A percentile compares a stretch with the other conserved stretches of the same genome.
Evolutionary conservation across 164 flowering plant genomes (phyloP).

Genomic region (Vitis rupestris): DNA sequence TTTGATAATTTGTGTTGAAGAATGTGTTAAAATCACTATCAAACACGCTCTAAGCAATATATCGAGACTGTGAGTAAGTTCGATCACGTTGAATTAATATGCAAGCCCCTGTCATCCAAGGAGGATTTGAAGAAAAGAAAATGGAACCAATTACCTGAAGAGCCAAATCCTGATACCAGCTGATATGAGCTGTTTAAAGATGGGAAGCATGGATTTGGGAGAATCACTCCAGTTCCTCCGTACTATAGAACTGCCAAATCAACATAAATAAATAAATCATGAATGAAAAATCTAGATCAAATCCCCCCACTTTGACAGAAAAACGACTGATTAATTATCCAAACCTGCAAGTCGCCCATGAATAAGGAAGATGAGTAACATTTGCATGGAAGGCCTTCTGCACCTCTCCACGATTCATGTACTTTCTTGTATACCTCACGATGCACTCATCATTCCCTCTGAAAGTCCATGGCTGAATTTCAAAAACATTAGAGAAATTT

Average conservation of each 20-base stretch:
- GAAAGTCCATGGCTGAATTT: constrained; percentile 26
- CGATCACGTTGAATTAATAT: too few relatives aligned
- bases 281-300: background rate
- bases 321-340: too few relatives aligned
- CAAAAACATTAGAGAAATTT: background rate
- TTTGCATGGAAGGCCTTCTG: constrained; percentile 39
- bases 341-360: constrained; percentile 38
- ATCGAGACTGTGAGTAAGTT: too few relatives aligned
- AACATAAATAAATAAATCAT: background rate
- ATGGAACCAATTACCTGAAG: constrained; percentile 23
- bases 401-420: constrained; percentile 27
- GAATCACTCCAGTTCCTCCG: constrained; percentile 30
- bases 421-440: constrained; percentile 17
- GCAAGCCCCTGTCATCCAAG: too few relatives aligned
- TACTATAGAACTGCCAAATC: constrained; percentile 18
- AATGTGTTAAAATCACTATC: too few relatives aligned
- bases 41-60: too few relatives aligned
- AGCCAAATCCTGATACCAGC: constrained; percentile 41
- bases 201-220: constrained; percentile 36
- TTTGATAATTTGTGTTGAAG: too few relatives aligned
- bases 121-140: background rate
- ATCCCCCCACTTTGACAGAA: too few relatives aligned
- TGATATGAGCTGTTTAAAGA: constrained; percentile 31
- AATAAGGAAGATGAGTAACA: constrained; percentile 11
- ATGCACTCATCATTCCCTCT: constrained; percentile 31